Percentiles rank a stretch among this genome's conserved stretches.
Conservation (phyloP, 805 yeast genomes). For the Candida xiaguanensis region DNA sequence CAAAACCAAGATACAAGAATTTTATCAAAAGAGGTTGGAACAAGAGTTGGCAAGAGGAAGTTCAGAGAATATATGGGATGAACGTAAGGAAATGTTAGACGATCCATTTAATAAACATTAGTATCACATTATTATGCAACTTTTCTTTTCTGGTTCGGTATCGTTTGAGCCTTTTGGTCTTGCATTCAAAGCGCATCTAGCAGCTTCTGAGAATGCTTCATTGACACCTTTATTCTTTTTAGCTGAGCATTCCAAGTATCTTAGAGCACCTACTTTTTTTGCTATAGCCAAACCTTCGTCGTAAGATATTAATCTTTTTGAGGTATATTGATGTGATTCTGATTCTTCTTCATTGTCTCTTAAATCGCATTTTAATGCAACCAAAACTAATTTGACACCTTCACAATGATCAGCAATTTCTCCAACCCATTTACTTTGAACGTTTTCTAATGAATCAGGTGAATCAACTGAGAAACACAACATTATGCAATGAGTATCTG, state of each 20-base stretch:
- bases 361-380: conserved; percentile 91
- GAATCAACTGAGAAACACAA: conserved; percentile 94
- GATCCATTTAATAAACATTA: conserved; percentile 33
- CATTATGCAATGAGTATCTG: conserved; percentile 96
- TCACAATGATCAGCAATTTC: conserved; percentile 97
- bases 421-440: conserved; percentile 94
- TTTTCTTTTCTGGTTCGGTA: conserved; percentile 39
- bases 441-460: conserved; percentile 90
- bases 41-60: conserved; percentile 65
- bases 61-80: conserved; percentile 83
- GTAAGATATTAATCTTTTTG: conserved; percentile 64
- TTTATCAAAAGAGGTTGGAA: conserved; percentile 60
- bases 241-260: conserved; percentile 96
- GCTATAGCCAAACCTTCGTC: conserved; percentile 95
- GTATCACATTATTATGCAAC: conserved; percentile 36
- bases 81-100: conserved; percentile 29
- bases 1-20: conserved; percentile 55
- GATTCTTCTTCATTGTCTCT: conserved; percentile 57
- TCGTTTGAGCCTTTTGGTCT: conserved; percentile 71
- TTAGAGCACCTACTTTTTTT: conserved; percentile 85
- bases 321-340: conserved; percentile 22
- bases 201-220: conserved; percentile 98
- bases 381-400: conserved; percentile 89
- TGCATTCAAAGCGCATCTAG: conserved; percentile 91
- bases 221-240: conserved; percentile 97